Conservation (phyloP, 805 yeast species). For the Pichia exigua region DNA sequence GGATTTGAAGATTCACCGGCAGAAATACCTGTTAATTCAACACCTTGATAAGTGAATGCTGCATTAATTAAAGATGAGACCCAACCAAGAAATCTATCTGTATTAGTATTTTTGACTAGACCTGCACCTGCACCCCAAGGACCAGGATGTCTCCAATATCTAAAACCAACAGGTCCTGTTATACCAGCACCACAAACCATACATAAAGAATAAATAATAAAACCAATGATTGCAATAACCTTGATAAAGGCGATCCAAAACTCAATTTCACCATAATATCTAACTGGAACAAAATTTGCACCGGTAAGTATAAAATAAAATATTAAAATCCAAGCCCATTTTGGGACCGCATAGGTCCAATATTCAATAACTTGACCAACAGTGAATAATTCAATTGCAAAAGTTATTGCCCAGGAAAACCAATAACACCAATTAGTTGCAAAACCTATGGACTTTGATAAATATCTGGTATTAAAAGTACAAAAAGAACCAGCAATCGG, state of each 20-base stretch:
- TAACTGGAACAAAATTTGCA: conserved; percentile 59
- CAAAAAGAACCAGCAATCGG: conserved; percentile 65
- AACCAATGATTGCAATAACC: conserved; percentile 64
- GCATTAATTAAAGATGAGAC: conserved; percentile 61
- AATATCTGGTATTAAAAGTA: conserved; percentile 59
- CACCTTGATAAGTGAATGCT: conserved; percentile 77
- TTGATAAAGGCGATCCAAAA: conserved; percentile 67
- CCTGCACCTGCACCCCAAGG: conserved; percentile 57
- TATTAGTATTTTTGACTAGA: conserved; percentile 37
- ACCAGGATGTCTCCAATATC: conserved; percentile 77
- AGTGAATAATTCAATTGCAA: conserved; percentile 65
- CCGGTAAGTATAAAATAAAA: conserved; percentile 50
- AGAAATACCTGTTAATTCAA: conserved; percentile 66
- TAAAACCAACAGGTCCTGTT: conserved; percentile 66
- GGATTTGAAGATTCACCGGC: conserved; percentile 72
- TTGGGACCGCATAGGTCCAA: conserved; percentile 65
- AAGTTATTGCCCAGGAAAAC: conserved; percentile 73
- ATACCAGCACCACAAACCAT: conserved; percentile 71
- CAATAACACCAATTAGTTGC: conserved; percentile 69
- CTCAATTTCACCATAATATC: conserved; percentile 65
- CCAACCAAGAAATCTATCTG: conserved; percentile 63
- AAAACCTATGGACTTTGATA: conserved; percentile 65
- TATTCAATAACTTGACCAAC: conserved; percentile 58
- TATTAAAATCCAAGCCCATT: conserved; percentile 65
- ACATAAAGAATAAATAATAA: conserved; percentile 54